Base-by-base conservation (phyloP, 1,284 basidiomycete species). In the Marasmius tenuissimus region DNA sequence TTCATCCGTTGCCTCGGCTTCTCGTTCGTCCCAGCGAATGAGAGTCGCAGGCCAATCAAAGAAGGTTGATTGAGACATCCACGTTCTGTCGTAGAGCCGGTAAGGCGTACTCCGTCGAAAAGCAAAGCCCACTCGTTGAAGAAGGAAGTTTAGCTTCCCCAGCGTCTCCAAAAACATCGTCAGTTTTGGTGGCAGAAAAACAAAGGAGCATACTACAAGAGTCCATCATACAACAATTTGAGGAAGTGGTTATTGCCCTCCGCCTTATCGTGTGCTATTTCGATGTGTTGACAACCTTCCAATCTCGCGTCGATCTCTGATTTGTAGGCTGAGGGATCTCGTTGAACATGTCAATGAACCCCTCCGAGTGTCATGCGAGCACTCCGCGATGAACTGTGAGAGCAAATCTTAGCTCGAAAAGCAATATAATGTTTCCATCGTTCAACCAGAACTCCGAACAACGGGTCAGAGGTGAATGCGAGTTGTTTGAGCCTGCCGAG, bases 171-270 rank as follows among this genome's bases (percentile, higher is more conserved):
- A n/a, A n/a, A n/a, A n/a, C n/a, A n/a, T n/a, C n/a, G n/a, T n/a
- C n/a, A n/a, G n/a, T n/a, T n/a, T n/a, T n/a, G n/a, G n/a, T n/a
- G n/a, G n/a, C n/a, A n/a, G n/a, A n/a, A n/a, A n/a, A n/a, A n/a
- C 18, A 22, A 22, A 20, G 42, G 34, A 35, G 20, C 45, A 34
- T 74, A 74, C 54, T 64, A 83, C 76, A 83, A 67, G n/a, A n/a
- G n/a, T 56, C 83, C 82, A 55, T 85, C 83, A 64, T 85, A 84
- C 18, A 84, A 66, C 6, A 81, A 80, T 10, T 71, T 71, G 16
- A 85, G 68, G 0, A 85, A 67, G 63, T 78, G 71, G 49, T 71
- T 64, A 11, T 73, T 60, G 50, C 73, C 72, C 10, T 62, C 33
- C 9, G 51, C 57, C 22, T 70, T 65, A 16, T 61, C 65, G 53